Conservation (phyloP, 2,329 filamentous ascomycete species). For the Blastomyces emzantsi region DNA sequence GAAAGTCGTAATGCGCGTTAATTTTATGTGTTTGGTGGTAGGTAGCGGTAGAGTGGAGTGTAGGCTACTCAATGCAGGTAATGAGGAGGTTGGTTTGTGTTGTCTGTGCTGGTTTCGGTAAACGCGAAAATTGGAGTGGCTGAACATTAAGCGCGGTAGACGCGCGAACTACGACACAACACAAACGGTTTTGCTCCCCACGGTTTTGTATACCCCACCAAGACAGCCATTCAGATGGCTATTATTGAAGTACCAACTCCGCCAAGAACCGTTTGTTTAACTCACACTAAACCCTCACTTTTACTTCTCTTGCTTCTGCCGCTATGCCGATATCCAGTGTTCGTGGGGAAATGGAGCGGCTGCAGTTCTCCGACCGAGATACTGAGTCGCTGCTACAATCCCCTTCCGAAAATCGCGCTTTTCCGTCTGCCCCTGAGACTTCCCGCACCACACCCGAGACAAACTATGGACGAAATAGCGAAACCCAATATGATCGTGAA, state of each 20-base stretch:
- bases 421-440: slow-evolving; percentile 31
- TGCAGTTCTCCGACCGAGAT: slow-evolving; percentile 35
- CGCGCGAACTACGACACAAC: neutral
- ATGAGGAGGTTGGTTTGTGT: neutral
- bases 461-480: slow-evolving; percentile 37
- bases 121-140: slow-evolving; percentile 4
- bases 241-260: neutral
- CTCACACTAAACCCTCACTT: neutral
- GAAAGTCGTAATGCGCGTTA: neutral
- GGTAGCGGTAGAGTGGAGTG: neutral
- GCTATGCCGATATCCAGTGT: slow-evolving; percentile 13
- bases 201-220: neutral
- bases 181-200: neutral
- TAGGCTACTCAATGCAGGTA: neutral
- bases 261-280: neutral
- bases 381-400: slow-evolving; percentile 52
- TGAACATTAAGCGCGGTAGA: slow-evolving; percentile 4
- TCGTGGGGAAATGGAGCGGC: slow-evolving; percentile 13
- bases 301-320: neutral
- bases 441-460: slow-evolving; percentile 21
- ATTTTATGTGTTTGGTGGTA: neutral
- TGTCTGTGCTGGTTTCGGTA: slow-evolving; percentile 3
- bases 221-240: neutral
- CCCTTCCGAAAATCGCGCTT: slow-evolving; percentile 37
- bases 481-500: slow-evolving; percentile 52